Percentiles rank a stretch among this genome's conserved stretches.
These are phyloP conservation scores for Wickerhamiella bombiphila DNA, from an alignment of 805 yeast genomes.

Conservation along the genomic window DNA sequence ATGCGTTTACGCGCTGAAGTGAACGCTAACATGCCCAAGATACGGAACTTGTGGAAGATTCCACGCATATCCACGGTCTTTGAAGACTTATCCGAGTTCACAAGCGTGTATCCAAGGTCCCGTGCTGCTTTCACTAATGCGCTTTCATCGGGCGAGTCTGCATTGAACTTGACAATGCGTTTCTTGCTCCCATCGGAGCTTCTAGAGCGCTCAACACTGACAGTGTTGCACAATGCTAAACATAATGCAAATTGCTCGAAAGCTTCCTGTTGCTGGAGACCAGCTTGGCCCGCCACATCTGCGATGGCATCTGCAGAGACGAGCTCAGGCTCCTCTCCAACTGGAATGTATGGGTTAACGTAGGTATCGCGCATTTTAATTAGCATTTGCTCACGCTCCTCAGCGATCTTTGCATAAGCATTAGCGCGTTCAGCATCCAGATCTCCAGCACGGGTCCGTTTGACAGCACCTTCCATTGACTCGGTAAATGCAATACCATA, in stretches of 20 bases:
- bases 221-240: conserved; percentile 62
- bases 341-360: conserved; percentile 33
- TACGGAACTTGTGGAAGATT: conserved; percentile 29
- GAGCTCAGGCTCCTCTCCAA: conserved; percentile 24
- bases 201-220: conserved; percentile 17
- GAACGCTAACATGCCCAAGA: conserved; percentile 47
- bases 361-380: conserved; percentile 24
- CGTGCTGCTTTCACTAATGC: conserved; percentile 67
- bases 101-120: conserved; percentile 53
- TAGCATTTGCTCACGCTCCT: conserved; percentile 37
- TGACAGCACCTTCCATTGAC: conserved; percentile 57
- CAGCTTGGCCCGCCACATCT: conserved; percentile 34
- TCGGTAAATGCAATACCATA: conserved; percentile 71
- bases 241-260: conserved; percentile 49
- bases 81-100: conserved; percentile 37
- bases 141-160: conserved; percentile 75
- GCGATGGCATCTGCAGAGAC: conserved; percentile 42
- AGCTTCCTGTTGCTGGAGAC: conserved; percentile 30
- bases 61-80: conserved; percentile 35
- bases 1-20: conserved; percentile 63
- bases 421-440: conserved; percentile 33
- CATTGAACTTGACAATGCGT: conserved; percentile 29
- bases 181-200: neutral
- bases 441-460: conserved; percentile 41
- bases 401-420: conserved; percentile 29